Percentiles rank a stretch among this genome's conserved stretches.
Evolutionary conservation across 164 flowering plant genomes (phyloP).

Genomic region (Taxillus chinensis): DNA sequence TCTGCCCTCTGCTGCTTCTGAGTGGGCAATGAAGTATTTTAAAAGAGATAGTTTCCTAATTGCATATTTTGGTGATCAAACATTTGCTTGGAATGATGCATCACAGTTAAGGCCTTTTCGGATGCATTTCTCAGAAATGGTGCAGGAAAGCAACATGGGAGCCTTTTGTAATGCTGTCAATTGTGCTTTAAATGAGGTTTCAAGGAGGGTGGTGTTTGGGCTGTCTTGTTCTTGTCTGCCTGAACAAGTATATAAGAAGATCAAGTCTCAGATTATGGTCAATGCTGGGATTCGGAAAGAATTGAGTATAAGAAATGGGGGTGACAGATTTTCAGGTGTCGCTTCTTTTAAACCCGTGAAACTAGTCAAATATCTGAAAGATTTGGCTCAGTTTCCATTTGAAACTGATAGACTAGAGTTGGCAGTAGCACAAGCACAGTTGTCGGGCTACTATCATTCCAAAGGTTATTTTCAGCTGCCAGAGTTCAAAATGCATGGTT

Average conservation of each 20-base stretch:
- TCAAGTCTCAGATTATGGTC: conserved; percentile 37
- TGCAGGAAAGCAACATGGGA: conserved; percentile 39
- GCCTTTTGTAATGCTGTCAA: conserved; percentile 49
- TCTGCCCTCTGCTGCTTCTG: conserved; percentile 50
- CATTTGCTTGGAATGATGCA: conserved; percentile 80
- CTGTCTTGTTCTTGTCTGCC: conserved; percentile 55
- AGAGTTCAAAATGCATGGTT: conserved; percentile 25
- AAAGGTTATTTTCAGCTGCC: conserved; percentile 50
- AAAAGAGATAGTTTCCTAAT: conserved; percentile 39
- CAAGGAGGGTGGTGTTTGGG: conserved; percentile 65
- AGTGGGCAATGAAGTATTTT: conserved; percentile 39
- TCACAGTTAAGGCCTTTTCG: conserved; percentile 52
- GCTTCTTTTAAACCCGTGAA: conserved; percentile 46
- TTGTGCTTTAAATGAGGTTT: conserved; percentile 67
- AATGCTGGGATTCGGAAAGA: conserved; percentile 56
- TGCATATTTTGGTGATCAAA: conserved; percentile 74
- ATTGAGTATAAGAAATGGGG: conserved; percentile 29
- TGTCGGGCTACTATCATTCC: conserved; percentile 46
- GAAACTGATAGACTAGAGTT: conserved; percentile 39
- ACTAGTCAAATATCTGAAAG: conserved; percentile 34
- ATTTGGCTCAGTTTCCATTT: conserved; percentile 31
- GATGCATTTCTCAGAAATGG: conserved; percentile 44
- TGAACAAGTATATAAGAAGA: conserved; percentile 21
- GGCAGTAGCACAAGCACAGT: conserved; percentile 36
- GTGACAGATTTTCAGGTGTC: conserved; percentile 31